Evolutionary conservation across 495 filamentous ascomycete species (phyloP), one percentile per base, ranked within the genome.

Genomic region (Lepraria neglecta): DNA sequence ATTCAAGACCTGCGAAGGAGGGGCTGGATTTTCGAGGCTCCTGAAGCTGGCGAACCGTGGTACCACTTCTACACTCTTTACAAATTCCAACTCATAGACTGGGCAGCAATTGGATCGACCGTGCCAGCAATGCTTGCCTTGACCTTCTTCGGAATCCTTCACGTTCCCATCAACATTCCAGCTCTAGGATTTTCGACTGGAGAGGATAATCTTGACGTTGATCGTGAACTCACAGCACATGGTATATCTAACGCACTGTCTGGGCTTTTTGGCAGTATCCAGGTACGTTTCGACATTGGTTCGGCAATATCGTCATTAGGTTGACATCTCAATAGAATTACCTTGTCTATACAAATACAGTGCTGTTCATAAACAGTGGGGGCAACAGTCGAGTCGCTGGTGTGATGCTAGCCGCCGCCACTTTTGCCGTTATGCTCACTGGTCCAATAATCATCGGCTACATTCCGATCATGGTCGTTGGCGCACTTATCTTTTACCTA

Each of bases 91-190:
- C 76, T 82, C 17, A 85, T 92, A 4, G 80, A 95, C 67, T 95
- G 90, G 88, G 74, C 74, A 24, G 94, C 95, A 27, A 79, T 98
- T 61, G 71, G 78, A 28, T 84, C 88, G 57, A 91, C 87, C 0
- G 79, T 96, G 24, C 94, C 95, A 0, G 91, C 95, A 12, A 97
- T 97, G 92, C 87, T 97, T 71, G 94, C 95, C 3, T 75, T 98
- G 59, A 96, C 95, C 0, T 97, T 98, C 77, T 98, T 98, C 70
- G 92, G 92, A 46, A 84, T 98, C 48, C 82, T 98, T 14, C 95
- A 98, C 70, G 94, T 97, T 9, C 95, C 94, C 0, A 98, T 98
- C 73, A 97, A 98, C 71, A 90, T 97, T 19, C 94, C 94, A 6
- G 91, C 94, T 3, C 72, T 98, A 19, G 94, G 88, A 1, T 86